Base-by-base conservation (phyloP, 2,329 filamentous ascomycete genomes). In the Alternaria rosae region DNA sequence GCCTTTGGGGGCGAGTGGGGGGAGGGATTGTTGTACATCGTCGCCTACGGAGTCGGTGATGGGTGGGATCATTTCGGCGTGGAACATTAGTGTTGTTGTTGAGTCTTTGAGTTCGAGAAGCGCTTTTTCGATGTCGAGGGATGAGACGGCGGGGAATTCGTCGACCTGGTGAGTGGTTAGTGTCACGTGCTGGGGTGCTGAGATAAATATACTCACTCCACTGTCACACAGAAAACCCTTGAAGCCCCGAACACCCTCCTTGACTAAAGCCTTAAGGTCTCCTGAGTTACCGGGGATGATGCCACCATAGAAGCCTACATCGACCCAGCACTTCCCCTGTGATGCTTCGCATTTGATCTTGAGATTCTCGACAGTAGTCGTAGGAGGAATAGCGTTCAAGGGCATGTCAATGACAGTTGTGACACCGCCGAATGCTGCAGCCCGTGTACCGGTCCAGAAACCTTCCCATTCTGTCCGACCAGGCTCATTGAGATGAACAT, bases 391-490 rank as follows among this genome's bases (percentile, higher is more conserved):
- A 51, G 94, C 93, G 81, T 99, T 99, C 65, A 98, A 81, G 32
- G 95, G 95, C 95, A 99, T 99, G 80, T 98, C 95, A 74, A 99
- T 84, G 10, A 99, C 93, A 0, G 95, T 98, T 5, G 95, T 99
- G 25, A 98, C 95, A 72, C 95, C 95, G 42, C 95, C 95, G 71
- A 94, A 96, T 11, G 95, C 95, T 5, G 95, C 95, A 32, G 95
- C 95, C 71, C 92, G 88, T 23, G 95, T 98, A 51, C 95, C 95
- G 1, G 94, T 97, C 84, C 91, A 92, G 84, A 99, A 99, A 11
- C 95, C 95, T 78, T 99, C 95, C 95, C 95, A 98, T 86, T 97
- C 94, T 54, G 94, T 97, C 59, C 95, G 88, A 43, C 95, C 95
- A 0, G 95, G 95, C 82, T 99, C 95, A 76, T 98, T 98, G 71